These are phyloP conservation scores for Hericium erinaceus DNA, from an alignment of 768 basidiomycete genomes.

Conservation along the genomic window DNA sequence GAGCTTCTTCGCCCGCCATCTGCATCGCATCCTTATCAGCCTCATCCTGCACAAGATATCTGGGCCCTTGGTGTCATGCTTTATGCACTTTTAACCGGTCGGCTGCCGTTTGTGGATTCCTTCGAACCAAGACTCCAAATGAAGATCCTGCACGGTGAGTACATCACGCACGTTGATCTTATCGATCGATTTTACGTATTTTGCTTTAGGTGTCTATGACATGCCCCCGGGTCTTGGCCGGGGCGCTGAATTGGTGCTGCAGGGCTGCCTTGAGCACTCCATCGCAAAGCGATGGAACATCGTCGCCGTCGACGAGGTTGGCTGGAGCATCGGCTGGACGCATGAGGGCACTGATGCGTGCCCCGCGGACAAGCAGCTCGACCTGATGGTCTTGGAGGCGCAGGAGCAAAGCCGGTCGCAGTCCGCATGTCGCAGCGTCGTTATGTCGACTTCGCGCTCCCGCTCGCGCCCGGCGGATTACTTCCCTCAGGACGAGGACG, in stretches of 20 bases:
- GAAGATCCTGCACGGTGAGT: slow-evolving; percentile 79
- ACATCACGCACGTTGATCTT: slow-evolving; percentile 4
- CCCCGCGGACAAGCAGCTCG: slow-evolving; percentile 20
- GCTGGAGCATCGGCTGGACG: slow-evolving; percentile 74
- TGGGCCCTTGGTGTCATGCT: slow-evolving; percentile 94
- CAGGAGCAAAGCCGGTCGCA: slow-evolving; percentile 13
- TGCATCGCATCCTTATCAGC: slow-evolving; percentile 26
- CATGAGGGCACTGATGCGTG: slow-evolving; percentile 31
- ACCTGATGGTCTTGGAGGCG: slow-evolving; percentile 29
- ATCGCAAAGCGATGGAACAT: slow-evolving; percentile 68
- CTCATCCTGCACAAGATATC: slow-evolving; percentile 78
- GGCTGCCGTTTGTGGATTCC: slow-evolving; percentile 80
- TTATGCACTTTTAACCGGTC: slow-evolving; percentile 74
- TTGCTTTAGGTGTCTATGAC: slow-evolving; percentile 47
- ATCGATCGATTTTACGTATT: slow-evolving; percentile 9
- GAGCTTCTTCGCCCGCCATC: slow-evolving; percentile 67
- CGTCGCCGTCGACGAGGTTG: slow-evolving; percentile 66
- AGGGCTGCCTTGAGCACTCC: slow-evolving; percentile 69
- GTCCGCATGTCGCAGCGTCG: background rate
- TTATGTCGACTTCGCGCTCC: slow-evolving; percentile 2
- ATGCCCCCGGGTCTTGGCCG: slow-evolving; percentile 47
- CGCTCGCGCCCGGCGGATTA: slow-evolving; percentile 5
- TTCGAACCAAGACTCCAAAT: slow-evolving; percentile 89
- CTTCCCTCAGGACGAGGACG: slow-evolving; percentile 2
- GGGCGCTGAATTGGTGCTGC: slow-evolving; percentile 59